Evolutionary conservation across 345 rosid species (phyloP).

Genomic region (Durio zibethinus): DNA sequence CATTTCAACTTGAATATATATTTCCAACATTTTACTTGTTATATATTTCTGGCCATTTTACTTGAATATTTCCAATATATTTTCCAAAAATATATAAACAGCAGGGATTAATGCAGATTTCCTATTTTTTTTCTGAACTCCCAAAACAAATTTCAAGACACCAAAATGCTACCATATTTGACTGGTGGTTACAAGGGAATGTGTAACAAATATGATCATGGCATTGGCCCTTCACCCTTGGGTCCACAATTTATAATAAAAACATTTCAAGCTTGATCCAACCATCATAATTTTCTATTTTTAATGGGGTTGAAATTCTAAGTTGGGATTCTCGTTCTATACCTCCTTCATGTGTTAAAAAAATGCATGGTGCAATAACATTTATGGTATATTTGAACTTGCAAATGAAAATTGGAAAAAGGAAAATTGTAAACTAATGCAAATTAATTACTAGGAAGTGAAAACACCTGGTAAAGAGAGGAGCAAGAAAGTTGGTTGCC

Average conservation of each 20-base stretch:
- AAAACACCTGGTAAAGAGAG: neutral
- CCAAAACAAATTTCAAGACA: neutral
- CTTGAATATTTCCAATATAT: neutral
- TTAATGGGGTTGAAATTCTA: too few relatives aligned
- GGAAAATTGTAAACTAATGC: neutral
- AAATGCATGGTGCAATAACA: too few relatives aligned
- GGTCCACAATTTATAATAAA: too few relatives aligned
- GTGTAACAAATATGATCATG: neutral
- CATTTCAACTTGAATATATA: too few relatives aligned
- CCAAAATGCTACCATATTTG: neutral
- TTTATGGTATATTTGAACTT: too few relatives aligned
- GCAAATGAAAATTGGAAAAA: neutral
- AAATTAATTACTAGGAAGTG: neutral
- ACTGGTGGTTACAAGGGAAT: neutral
- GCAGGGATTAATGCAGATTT: neutral
- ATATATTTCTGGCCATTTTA: too few relatives aligned
- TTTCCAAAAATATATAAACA: neutral
- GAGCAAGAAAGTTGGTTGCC: conserved; percentile 14
- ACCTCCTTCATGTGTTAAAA: too few relatives aligned
- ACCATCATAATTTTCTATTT: too few relatives aligned
- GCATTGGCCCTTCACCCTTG: too few relatives aligned
- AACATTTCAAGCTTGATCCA: too few relatives aligned
- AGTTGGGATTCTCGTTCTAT: too few relatives aligned
- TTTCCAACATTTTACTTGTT: too few relatives aligned
- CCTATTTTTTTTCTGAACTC: neutral